phyloP scores from a whole-genome alignment of 805 yeast species.

The Candida tammaniensis region DNA sequence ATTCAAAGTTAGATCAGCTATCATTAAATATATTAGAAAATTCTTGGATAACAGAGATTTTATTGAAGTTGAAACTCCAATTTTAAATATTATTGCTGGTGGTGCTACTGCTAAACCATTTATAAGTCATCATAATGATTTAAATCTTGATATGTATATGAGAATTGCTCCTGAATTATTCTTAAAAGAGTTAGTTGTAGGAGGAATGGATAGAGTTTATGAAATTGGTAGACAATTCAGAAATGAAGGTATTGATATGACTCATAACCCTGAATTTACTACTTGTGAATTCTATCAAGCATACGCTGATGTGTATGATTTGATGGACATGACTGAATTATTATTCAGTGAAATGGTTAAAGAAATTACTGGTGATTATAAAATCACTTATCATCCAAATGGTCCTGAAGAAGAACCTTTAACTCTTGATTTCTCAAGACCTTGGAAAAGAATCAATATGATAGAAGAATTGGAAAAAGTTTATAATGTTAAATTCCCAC shows the following conservation, averaged over 20 bases:
- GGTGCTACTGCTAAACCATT: conserved; percentile 99
- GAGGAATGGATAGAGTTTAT: conserved; percentile 97
- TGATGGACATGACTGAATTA: conserved; percentile 92
- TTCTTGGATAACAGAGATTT: conserved; percentile 85
- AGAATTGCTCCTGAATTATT: conserved; percentile 98
- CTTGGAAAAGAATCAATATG: conserved; percentile 99
- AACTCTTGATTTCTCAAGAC: conserved; percentile 86
- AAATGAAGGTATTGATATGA: conserved; percentile 98
- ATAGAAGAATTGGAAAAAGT: conserved; percentile 90
- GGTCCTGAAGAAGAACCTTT: conserved; percentile 82
- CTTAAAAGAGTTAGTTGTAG: conserved; percentile 94
- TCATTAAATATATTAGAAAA: conserved; percentile 81
- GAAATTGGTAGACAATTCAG: conserved; percentile 99
- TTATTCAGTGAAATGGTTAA: conserved; percentile 97
- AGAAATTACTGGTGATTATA: conserved; percentile 86
- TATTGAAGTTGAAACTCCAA: conserved; percentile 97
- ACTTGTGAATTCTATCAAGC: conserved; percentile 99
- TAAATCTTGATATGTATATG: conserved; percentile 94
- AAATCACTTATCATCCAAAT: conserved; percentile 86
- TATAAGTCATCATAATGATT: conserved; percentile 93
- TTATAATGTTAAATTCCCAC: conserved; percentile 85
- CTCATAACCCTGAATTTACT: conserved; percentile 98
- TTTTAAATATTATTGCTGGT: conserved; percentile 98
- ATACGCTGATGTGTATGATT: conserved; percentile 93
- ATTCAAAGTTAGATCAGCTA: conserved; percentile 85